Base-by-base conservation (phyloP, 2,329 filamentous ascomycete genomes). In the Aspergillus fumigatiaffinis region DNA sequence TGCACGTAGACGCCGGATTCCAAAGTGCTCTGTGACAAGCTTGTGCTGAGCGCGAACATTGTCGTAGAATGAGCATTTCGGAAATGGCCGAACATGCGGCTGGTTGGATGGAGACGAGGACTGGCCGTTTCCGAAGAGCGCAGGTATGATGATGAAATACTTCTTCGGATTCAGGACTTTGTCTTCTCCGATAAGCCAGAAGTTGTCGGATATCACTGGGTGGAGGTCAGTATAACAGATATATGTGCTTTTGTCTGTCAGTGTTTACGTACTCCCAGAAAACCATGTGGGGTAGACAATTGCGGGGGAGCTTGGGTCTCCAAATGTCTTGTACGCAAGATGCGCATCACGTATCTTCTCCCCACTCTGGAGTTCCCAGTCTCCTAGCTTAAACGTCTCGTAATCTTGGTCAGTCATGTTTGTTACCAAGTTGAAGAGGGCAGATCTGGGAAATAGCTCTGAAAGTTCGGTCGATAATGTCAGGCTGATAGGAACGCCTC, bases 241-340 rank as follows among this genome's bases (percentile, higher is more conserved):
- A 35, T 51, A 7, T 6, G 21, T 9, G 7, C 25, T n/a, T 23
- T 20, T 4, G n/a, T 10, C 17, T 51, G 28, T 28, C 14, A 6
- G 5, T 8, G 7, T 7, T 49, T 21, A 72, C 79, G 52, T 69
- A 83, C 80, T 63, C 58, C 86, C 86, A 20, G 84, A 87, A 70
- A 87, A 92, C 89, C 89, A 92, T 2, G 86, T 86, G 2, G 89
- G 90, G 67, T 92, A 92, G 59, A 92, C 82, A 57, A 92, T 83
- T 2, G 85, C 85, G 7, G 89, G 88, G 5, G 76, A 78, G 0
- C 76, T 80, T 0, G 82, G 70, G 55, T 86, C 78, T 21, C 90
- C 90, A 63, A 89, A 87, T 0, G 89, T 90, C 72, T 89, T 91
- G 79, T 90, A 93, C 17, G 89, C 88, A 54, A 93, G 84, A 66